These are phyloP conservation scores for Lathyrus aphaca DNA, from an alignment of 306 rosid species.

Conservation along the genomic window DNA sequence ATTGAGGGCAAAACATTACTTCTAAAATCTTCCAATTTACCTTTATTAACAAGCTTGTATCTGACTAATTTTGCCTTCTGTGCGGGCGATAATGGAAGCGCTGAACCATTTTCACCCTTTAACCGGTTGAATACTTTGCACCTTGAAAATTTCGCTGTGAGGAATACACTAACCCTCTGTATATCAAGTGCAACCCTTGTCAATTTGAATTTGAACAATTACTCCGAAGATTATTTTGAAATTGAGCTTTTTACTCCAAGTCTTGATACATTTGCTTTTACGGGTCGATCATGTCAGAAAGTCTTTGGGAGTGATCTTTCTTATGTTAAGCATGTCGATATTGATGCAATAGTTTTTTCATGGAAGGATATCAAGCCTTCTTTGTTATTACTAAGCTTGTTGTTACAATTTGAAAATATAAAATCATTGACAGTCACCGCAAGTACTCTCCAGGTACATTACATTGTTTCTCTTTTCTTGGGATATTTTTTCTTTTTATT, in stretches of 20 bases:
- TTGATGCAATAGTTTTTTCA: background rate
- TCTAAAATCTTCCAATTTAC: too few relatives aligned
- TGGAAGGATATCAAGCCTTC: background rate
- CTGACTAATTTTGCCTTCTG: background rate
- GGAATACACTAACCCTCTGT: background rate
- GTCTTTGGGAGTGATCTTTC: background rate
- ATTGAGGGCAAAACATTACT: too few relatives aligned
- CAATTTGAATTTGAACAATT: background rate
- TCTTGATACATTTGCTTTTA: background rate
- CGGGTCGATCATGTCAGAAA: background rate
- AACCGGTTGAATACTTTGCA: background rate
- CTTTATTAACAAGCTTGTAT: too few relatives aligned
- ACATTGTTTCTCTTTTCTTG: too few relatives aligned
- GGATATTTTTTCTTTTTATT: background rate
- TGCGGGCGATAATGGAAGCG: background rate
- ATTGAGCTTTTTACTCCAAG: background rate
- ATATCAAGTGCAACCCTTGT: slow-evolving; percentile 6
- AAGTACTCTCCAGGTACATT: background rate
- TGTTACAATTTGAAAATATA: background rate
- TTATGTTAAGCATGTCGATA: background rate
- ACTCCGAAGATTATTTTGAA: background rate
- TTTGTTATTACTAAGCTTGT: background rate
- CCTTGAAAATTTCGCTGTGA: background rate
- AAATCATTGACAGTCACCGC: background rate
- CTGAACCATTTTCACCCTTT: background rate